Conservation (phyloP, 2,329 filamentous ascomycete species). For the Stemphylium beticola region DNA sequence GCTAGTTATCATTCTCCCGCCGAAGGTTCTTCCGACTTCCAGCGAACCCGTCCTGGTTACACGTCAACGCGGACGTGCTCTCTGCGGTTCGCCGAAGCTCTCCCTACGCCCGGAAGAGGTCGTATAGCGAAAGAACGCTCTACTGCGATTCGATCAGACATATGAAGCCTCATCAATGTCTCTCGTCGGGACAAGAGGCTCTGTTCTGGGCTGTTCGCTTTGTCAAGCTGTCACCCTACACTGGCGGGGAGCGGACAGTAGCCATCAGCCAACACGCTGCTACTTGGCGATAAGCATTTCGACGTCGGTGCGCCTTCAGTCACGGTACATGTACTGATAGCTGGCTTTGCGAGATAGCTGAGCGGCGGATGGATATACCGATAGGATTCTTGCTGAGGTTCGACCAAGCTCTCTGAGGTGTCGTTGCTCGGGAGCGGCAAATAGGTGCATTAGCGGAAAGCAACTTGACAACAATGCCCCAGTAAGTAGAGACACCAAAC, state of each 20-base stretch:
- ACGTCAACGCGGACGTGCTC: not conserved
- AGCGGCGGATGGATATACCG: not conserved
- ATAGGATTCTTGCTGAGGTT: not conserved
- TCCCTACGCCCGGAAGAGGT: not conserved
- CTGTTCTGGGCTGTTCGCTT: constrained; percentile 1
- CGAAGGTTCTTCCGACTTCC: not conserved
- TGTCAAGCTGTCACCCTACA: constrained; percentile 1
- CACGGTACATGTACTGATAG: not conserved
- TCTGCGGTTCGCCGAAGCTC: not conserved
- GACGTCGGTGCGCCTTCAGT: not conserved
- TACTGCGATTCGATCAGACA: not conserved
- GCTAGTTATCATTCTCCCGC: not conserved
- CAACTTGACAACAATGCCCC: not conserved
- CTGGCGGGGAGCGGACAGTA: not conserved
- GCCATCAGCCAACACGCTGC: constrained; percentile 1
- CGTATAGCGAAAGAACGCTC: not conserved
- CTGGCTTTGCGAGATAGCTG: not conserved
- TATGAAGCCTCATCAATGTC: not conserved
- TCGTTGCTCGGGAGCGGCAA: constrained; percentile 4
- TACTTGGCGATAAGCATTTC: not conserved
- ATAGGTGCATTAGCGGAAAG: not conserved
- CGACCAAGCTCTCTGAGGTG: not conserved
- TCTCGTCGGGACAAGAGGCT: not conserved
- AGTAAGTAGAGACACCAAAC: constrained; percentile 9
- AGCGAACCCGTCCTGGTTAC: not conserved